phyloP scores from a whole-genome alignment of 495 filamentous ascomycete species.

The Penicillium cataractarum region DNA sequence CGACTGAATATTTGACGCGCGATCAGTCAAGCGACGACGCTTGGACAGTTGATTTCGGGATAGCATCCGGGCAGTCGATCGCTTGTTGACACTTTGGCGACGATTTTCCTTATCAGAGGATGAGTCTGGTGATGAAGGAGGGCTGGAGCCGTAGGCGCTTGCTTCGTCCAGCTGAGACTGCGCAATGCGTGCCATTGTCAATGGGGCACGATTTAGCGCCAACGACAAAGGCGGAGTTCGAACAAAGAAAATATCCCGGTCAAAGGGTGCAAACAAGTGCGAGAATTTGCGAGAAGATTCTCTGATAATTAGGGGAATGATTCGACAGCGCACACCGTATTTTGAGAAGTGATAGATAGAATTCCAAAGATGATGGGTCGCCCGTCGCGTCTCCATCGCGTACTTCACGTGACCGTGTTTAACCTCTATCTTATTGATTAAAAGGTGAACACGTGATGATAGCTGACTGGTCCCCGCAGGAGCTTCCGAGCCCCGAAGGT shows the following conservation, averaged over 20 bases:
- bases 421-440: background rate
- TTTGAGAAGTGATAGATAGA: background rate
- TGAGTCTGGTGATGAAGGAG: constrained; percentile 43
- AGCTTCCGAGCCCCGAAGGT: constrained; percentile 8
- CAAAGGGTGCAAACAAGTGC: background rate
- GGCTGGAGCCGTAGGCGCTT: constrained; percentile 28
- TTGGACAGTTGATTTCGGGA: constrained; percentile 34
- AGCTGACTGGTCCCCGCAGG: constrained; percentile 21
- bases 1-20: constrained; percentile 35
- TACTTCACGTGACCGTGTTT: background rate
- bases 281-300: background rate
- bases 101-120: constrained; percentile 66
- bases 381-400: constrained; percentile 12
- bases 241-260: constrained; percentile 10
- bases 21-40: constrained; percentile 47
- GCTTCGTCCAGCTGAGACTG: constrained; percentile 28
- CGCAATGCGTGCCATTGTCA: constrained; percentile 38
- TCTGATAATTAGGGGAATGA: background rate
- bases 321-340: background rate
- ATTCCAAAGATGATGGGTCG: background rate
- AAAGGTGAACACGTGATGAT: constrained; percentile 19
- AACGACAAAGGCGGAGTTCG: constrained; percentile 12
- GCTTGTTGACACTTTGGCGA: constrained; percentile 29
- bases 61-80: constrained; percentile 33
- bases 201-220: constrained; percentile 12